Base-by-base conservation (phyloP, 345 rosid species). In the Ceriops zippeliana region DNA sequence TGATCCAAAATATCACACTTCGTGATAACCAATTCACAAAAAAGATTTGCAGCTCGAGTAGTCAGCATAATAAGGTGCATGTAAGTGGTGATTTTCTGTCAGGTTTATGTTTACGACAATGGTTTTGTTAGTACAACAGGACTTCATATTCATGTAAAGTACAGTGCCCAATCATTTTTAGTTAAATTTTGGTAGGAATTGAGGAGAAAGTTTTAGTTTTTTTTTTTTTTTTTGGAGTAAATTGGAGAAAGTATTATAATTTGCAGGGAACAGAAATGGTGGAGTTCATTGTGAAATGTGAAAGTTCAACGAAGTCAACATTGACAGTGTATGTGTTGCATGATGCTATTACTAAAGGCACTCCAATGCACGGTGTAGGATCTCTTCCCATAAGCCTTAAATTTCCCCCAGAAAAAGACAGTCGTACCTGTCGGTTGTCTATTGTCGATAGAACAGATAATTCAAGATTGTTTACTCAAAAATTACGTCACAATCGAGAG, bases 191-290 rank as follows among this genome's bases (percentile, higher is more conserved):
- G 68, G 77, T 63, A 68, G 76, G 31, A 63, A 26, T 69, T 7
- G 22, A 56, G 17, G 21, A 62, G 52, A 17, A 54, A n/a, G 20
- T 54, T 35, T 59, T 74, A 30, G 5, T 31, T 31, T 5, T 31
- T 34, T 6, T 34, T 6, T 7, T 34, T 34, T 34, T 6, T 7
- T 34, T 34, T 34, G 6, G 37, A 34, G 10, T 34, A 34, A 34
- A 34, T 6, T 32, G 17, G 21, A 67, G 52, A 17, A 54, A 26
- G 20, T 49, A 54, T 52, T 74, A 37, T 59, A 72, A 66, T 22
- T 34, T 46, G 15, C 58, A 42, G 76, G 80, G 62, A 72, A 73
- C 82, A 78, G 42, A 61, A 62, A 37, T 65, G 66, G 74, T 78
- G 82, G 78, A 70, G 63, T 63, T 73, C 56, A 53, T 72, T 34